phyloP scores from a whole-genome alignment of 2,329 filamentous ascomycete genomes.

The Epichloe gansuensis region DNA sequence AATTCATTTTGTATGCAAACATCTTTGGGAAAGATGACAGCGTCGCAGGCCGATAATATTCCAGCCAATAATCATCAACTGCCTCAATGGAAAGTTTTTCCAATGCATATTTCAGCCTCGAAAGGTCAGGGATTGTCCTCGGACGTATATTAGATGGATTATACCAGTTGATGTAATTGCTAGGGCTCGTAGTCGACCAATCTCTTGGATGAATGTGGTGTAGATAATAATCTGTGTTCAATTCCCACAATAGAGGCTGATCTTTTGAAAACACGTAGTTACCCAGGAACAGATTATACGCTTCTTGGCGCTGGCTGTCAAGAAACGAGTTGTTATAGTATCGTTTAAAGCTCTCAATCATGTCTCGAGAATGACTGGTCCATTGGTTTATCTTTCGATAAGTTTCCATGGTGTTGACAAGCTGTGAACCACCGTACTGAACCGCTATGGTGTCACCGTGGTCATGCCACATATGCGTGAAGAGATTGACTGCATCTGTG shows the following conservation, averaged over 20 bases:
- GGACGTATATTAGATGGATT: slow-evolving; percentile 58
- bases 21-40: slow-evolving; percentile 85
- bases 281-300: slow-evolving; percentile 92
- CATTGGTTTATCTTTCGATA: slow-evolving; percentile 99
- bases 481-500: slow-evolving; percentile 88
- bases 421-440: slow-evolving; percentile 91
- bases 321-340: slow-evolving; percentile 99
- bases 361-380: slow-evolving; percentile 93
- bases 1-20: slow-evolving; percentile 86
- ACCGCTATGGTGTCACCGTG: slow-evolving; percentile 96
- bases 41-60: slow-evolving; percentile 84
- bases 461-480: slow-evolving; percentile 97
- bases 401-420: slow-evolving; percentile 98
- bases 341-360: slow-evolving; percentile 98
- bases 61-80: slow-evolving; percentile 93
- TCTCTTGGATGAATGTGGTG: slow-evolving; percentile 75
- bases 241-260: slow-evolving; percentile 93
- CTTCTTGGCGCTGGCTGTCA: slow-evolving; percentile 94
- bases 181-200: slow-evolving; percentile 48
- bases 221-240: slow-evolving; percentile 88
- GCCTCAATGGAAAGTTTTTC: slow-evolving; percentile 37
- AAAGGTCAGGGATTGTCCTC: slow-evolving; percentile 38
- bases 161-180: slow-evolving; percentile 84
- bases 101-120: slow-evolving; percentile 23
- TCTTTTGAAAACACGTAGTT: slow-evolving; percentile 85